Base-by-base conservation (phyloP, 805 yeast genomes). In the Spathaspora passalidarum region DNA sequence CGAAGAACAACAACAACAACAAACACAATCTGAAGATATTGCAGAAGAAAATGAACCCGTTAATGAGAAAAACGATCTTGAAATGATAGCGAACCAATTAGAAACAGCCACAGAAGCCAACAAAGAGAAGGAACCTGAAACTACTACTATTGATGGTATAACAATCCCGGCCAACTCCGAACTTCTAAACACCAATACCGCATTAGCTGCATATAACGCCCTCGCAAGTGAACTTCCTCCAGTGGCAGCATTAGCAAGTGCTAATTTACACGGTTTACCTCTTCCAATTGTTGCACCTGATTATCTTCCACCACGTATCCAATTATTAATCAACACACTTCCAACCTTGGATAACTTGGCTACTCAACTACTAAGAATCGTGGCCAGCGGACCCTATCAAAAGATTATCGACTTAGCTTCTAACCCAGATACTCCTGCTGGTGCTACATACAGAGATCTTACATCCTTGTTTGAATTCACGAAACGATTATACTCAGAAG, bases 291-390 rank as follows among this genome's bases (percentile, higher is more conserved):
- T 78, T 1, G 82, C 86, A 1, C 80, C 84, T 9, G 77, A 72
- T 36, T 67, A 74, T 50, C 62, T 80, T 20, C 81, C 85, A 1
- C 76, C 81, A 18, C 76, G 87, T 55, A 75, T 82, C 16, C 89
- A 85, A 57, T 68, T 86, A 35, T 68, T 83, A 22, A 69, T 86
- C 45, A 82, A 84, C 53, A 77, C 90, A 0, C 65, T 90, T 36
- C 91, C 95, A 0, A 78, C 88, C 1, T 66, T 91, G 49, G 96
- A 90, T 58, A 88, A 88, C 53, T 72, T 91, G 44, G 81, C 96
- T 0, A 79, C 90, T 1, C 97, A 91, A 60, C 70, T 91, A 16
- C 69, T 91, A 44, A 73, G 94, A 50, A 72, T 84, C 2, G 79
- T 90, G 32, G 85, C 88, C 7, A 73, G 79, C 20, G 86, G 86